phyloP scores from a whole-genome alignment of 164 flowering plant genomes.

The Magnolia officinalis region DNA sequence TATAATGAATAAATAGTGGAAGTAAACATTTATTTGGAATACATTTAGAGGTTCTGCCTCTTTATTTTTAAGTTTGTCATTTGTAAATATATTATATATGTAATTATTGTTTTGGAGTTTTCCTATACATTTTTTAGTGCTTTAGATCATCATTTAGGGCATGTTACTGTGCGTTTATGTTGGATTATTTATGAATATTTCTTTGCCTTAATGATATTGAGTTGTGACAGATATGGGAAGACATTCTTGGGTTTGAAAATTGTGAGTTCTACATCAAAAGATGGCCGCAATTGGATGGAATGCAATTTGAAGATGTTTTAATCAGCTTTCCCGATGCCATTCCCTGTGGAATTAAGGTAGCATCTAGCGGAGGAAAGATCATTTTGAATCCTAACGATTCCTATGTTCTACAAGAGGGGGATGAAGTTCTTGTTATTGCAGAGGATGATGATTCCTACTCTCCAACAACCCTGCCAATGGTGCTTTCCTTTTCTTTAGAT shows the following conservation, averaged over 20 bases:
- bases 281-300: conserved; percentile 76
- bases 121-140: not conserved
- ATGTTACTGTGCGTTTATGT: not conserved
- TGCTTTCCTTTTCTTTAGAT: conserved; percentile 34
- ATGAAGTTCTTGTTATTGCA: conserved; percentile 82
- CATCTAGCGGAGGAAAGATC: conserved; percentile 64
- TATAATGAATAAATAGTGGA: not conserved
- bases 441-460: conserved; percentile 81
- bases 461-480: conserved; percentile 64
- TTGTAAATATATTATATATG: not conserved
- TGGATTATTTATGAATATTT: not conserved
- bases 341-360: conserved; percentile 79
- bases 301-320: conserved; percentile 75
- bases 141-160: not conserved
- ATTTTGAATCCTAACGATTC: conserved; percentile 74
- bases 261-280: conserved; percentile 84
- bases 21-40: not conserved
- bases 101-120: not conserved
- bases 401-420: conserved; percentile 75
- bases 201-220: not conserved
- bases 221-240: conserved; percentile 73
- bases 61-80: not conserved
- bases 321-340: conserved; percentile 81
- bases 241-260: conserved; percentile 83
- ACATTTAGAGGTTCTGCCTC: not conserved